Evolutionary conservation across 257 asterid genomes (phyloP).

Genomic region (Striga asiatica): DNA sequence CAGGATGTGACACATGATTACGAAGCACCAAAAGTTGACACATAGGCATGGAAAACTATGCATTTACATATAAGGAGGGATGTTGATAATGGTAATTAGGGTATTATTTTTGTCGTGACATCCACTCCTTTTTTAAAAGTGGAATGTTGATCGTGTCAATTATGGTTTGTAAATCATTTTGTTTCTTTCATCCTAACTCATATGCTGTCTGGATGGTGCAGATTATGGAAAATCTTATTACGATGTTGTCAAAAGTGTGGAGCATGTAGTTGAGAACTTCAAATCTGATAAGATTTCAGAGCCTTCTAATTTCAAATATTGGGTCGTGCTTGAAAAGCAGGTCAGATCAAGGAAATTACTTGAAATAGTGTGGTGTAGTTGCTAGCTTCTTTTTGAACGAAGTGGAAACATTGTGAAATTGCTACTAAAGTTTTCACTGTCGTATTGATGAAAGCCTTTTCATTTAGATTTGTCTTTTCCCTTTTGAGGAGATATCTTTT

Average conservation of each 20-base stretch:
- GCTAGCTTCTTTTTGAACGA: slow-evolving; percentile 1
- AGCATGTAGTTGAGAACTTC: slow-evolving; percentile 65
- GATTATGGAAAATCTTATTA: slow-evolving; percentile 74
- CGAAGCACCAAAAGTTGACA: too few species aligned
- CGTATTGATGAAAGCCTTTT: slow-evolving; percentile 2
- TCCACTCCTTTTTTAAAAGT: neutral
- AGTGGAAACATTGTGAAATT: neutral
- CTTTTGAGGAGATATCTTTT: neutral
- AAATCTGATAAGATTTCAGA: slow-evolving; percentile 58
- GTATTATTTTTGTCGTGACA: too few species aligned
- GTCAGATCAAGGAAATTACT: slow-evolving; percentile 26
- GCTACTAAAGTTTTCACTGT: neutral
- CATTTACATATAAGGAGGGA: too few species aligned
- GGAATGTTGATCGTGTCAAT: slow-evolving; percentile 7
- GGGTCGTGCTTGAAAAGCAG: slow-evolving; percentile 93
- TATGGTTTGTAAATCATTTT: slow-evolving; percentile 1
- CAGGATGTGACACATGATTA: too few species aligned
- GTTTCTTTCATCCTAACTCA: slow-evolving; percentile 11
- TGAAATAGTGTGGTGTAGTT: slow-evolving; percentile 10
- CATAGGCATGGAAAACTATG: too few species aligned
- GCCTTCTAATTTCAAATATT: slow-evolving; percentile 75
- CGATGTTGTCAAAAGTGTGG: slow-evolving; percentile 72
- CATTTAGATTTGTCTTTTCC: neutral
- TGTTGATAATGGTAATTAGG: too few species aligned
- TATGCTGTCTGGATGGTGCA: slow-evolving; percentile 26